Evolutionary conservation across 352 stramenopile species (phyloP).

Genomic region (Aphanomyces euteiches): DNA sequence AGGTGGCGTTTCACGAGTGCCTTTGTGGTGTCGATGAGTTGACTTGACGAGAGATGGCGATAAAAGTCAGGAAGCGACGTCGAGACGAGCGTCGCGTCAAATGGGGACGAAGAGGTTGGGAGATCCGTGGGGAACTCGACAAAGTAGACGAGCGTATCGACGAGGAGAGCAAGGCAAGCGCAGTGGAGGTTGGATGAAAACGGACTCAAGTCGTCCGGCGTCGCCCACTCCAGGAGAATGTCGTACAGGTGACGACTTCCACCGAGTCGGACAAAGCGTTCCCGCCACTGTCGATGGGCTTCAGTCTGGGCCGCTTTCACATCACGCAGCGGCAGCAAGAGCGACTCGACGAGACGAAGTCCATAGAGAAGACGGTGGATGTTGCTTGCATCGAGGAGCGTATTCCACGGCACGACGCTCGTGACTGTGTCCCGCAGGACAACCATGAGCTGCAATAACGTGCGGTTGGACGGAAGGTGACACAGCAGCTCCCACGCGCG

Average conservation of each 20-base stretch:
- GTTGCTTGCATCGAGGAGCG: constrained; percentile 46
- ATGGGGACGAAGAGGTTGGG: neutral
- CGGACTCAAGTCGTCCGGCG: constrained; percentile 18
- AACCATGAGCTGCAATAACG: constrained; percentile 62
- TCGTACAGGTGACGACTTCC: constrained; percentile 48
- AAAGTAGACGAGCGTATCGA: constrained; percentile 35
- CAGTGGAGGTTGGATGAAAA: constrained; percentile 38
- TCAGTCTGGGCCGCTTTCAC: constrained; percentile 17
- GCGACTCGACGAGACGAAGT: constrained; percentile 61
- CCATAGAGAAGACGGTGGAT: constrained; percentile 61
- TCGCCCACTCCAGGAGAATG: constrained; percentile 37
- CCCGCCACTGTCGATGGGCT: constrained; percentile 64
- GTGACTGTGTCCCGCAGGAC: constrained; percentile 37
- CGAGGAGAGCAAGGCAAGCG: constrained; percentile 53
- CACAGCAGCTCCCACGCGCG: constrained; percentile 73
- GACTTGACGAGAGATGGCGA: neutral
- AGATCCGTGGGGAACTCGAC: constrained; percentile 39
- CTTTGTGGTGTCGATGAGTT: neutral
- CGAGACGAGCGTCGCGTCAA: constrained; percentile 11
- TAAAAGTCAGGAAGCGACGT: constrained; percentile 8
- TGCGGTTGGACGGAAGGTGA: constrained; percentile 61
- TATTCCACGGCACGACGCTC: constrained; percentile 38
- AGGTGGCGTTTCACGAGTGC: neutral
- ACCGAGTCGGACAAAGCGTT: constrained; percentile 68
- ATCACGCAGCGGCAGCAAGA: constrained; percentile 44